phyloP scores from a whole-genome alignment of 1,139 yeast genomes.

The Diutina sp. region DNA sequence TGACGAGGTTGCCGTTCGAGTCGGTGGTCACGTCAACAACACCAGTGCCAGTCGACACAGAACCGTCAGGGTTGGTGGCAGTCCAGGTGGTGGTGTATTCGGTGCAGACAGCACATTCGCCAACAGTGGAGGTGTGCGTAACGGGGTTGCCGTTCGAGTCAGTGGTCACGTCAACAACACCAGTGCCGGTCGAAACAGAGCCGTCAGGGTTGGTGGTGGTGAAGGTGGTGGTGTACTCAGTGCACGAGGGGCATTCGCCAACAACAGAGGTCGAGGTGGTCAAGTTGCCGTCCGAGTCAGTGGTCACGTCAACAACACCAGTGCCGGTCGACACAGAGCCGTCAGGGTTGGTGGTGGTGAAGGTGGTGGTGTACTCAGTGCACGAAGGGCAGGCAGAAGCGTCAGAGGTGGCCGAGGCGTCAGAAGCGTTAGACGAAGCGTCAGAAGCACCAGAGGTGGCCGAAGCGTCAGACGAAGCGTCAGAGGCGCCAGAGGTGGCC shows the following conservation, averaged over 20 bases:
- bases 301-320: background rate
- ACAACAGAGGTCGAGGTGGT: background rate
- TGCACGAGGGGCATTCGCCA: background rate
- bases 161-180: conserved; percentile 1
- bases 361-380: background rate
- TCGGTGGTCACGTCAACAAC: background rate
- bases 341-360: background rate
- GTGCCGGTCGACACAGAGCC: background rate
- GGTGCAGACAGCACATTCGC: background rate
- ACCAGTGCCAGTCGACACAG: background rate
- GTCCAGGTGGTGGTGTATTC: background rate
- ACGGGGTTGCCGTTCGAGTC: background rate
- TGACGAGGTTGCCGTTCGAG: background rate
- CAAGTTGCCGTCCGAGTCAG: background rate
- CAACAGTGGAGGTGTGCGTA: background rate
- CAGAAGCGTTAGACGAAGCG: too few species aligned
- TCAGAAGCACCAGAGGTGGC: background rate
- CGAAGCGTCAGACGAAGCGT: background rate
- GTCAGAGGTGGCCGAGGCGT: too few species aligned
- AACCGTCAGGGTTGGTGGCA: background rate
- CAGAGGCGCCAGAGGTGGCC: background rate
- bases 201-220: background rate
- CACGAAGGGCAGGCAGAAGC: background rate
- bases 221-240: background rate
- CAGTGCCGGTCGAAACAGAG: background rate